Evolutionary conservation across 176 grass and related monocot species (phyloP).

Genomic region (Phragmites australis): DNA sequence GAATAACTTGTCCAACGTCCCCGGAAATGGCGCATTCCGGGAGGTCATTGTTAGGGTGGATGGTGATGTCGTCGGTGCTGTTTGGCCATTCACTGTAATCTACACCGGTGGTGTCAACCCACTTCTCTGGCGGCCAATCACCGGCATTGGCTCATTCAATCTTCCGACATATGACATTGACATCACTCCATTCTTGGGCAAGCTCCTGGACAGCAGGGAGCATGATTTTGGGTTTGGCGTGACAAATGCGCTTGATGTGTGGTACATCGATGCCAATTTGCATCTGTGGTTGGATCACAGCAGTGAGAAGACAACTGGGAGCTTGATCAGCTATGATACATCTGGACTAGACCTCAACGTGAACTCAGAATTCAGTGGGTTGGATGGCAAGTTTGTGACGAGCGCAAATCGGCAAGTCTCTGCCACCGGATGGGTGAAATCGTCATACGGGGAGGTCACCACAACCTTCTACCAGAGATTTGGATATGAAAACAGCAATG

Average conservation of each 20-base stretch:
- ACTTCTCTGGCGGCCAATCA: slow-evolving; percentile 62
- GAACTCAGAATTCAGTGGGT: slow-evolving; percentile 31
- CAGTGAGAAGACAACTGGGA: slow-evolving; percentile 38
- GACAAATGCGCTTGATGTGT: slow-evolving; percentile 48
- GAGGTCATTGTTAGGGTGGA: slow-evolving; percentile 50
- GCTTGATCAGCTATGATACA: slow-evolving; percentile 44
- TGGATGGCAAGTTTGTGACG: slow-evolving; percentile 51
- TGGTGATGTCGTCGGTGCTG: slow-evolving; percentile 49
- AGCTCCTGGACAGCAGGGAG: slow-evolving; percentile 49
- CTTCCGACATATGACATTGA: slow-evolving; percentile 65
- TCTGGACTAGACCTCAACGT: background rate
- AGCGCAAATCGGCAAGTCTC: slow-evolving; percentile 37
- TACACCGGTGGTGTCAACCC: slow-evolving; percentile 63
- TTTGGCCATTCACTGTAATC: slow-evolving; percentile 66
- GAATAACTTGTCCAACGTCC: slow-evolving; percentile 32
- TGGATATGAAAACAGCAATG: slow-evolving; percentile 44
- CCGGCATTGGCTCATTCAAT: slow-evolving; percentile 52
- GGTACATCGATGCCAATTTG: slow-evolving; percentile 63
- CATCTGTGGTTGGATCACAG: slow-evolving; percentile 66
- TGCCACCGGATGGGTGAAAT: slow-evolving; percentile 59
- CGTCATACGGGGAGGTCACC: slow-evolving; percentile 46
- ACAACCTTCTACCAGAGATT: slow-evolving; percentile 55
- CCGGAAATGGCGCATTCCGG: slow-evolving; percentile 59
- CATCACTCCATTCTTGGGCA: slow-evolving; percentile 61
- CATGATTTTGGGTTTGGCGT: slow-evolving; percentile 58